phyloP scores from a whole-genome alignment of 176 grass and related monocot species.

The Aegilops tauschii region DNA sequence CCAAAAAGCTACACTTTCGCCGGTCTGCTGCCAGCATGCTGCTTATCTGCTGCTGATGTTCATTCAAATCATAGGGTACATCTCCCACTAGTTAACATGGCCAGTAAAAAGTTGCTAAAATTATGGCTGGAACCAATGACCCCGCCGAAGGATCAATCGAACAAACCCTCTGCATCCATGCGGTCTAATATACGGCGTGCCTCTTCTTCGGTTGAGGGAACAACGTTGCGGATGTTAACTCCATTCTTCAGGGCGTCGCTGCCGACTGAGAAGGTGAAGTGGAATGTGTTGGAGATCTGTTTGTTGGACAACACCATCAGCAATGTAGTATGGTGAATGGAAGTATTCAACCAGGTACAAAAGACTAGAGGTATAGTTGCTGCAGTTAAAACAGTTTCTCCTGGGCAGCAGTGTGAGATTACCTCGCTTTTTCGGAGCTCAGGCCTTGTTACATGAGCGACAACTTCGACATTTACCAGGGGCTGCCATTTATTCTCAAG shows the following conservation, averaged over 20 bases:
- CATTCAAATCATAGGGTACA: neutral
- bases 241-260: slow-evolving; percentile 61
- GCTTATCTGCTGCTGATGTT: slow-evolving; percentile 23
- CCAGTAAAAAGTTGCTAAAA: neutral
- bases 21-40: slow-evolving; percentile 14
- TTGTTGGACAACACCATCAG: neutral
- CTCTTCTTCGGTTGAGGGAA: slow-evolving; percentile 94
- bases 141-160: slow-evolving; percentile 9
- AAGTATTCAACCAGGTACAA: neutral
- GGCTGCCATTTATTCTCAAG: slow-evolving; percentile 74
- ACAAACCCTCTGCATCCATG: slow-evolving; percentile 73
- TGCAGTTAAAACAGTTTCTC: neutral
- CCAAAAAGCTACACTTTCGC: neutral
- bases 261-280: slow-evolving; percentile 89
- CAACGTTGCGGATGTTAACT: slow-evolving; percentile 77
- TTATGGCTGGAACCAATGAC: neutral
- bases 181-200: slow-evolving; percentile 65
- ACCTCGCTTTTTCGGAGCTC: slow-evolving; percentile 93
- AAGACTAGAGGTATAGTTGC: neutral
- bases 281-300: slow-evolving; percentile 90
- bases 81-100: neutral
- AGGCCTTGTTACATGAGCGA: slow-evolving; percentile 95
- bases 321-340: neutral
- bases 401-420: neutral
- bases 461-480: slow-evolving; percentile 84